Conservation (phyloP, 2,329 filamentous ascomycete genomes). For the Dactylonectria estremocensis region DNA sequence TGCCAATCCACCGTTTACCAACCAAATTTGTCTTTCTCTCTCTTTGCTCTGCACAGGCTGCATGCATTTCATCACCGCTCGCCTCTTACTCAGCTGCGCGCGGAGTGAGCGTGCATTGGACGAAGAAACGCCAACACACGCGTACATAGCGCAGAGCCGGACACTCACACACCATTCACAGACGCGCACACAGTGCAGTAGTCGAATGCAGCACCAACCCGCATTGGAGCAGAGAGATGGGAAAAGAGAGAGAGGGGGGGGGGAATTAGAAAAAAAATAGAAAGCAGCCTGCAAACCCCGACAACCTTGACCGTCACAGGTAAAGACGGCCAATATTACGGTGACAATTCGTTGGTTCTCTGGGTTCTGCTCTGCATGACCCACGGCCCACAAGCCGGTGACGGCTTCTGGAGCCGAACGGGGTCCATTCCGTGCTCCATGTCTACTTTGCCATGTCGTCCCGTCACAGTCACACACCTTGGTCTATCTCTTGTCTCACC, state of each 20-base stretch:
- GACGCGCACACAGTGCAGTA: not conserved
- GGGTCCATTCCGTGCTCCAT: not conserved
- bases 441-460: not conserved
- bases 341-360: not conserved
- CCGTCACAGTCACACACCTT: not conserved
- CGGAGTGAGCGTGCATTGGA: not conserved
- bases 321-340: not conserved
- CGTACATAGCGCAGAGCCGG: not conserved
- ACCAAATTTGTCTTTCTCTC: not conserved
- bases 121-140: conserved; percentile 15
- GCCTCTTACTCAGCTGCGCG: conserved; percentile 18
- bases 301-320: conserved; percentile 1
- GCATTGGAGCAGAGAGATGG: not conserved
- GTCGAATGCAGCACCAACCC: conserved; percentile 5
- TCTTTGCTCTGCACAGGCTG: not conserved
- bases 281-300: conserved; percentile 2
- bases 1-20: not conserved
- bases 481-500: not conserved
- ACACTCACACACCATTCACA: not conserved
- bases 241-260: not conserved
- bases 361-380: not conserved
- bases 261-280: not conserved
- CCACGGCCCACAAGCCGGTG: conserved; percentile 1
- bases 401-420: conserved; percentile 8
- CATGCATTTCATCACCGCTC: conserved; percentile 19